Conservation (phyloP, 176 grass and related monocot species). For the Aegilops speltoides region DNA sequence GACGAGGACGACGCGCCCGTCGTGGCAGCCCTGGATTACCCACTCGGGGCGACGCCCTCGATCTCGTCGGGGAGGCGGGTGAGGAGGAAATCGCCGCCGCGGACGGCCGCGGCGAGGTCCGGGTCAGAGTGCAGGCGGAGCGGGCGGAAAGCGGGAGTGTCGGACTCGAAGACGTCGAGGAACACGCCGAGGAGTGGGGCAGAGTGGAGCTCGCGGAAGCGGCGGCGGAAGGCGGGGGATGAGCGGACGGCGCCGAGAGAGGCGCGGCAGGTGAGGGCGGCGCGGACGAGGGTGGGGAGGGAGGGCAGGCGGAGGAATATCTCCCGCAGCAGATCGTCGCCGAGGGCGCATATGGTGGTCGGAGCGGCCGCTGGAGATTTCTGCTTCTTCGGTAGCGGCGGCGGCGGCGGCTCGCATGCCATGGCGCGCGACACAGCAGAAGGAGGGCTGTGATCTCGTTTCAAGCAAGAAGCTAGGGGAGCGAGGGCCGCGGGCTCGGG, state of each 20-base stretch:
- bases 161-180: not conserved
- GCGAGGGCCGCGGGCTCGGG: not conserved
- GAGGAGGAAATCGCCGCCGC: not conserved
- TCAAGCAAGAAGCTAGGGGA: not conserved
- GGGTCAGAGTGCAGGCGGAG: not conserved
- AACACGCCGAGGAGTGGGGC: not conserved
- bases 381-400: not conserved
- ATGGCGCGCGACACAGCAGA: not conserved
- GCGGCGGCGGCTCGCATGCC: not conserved
- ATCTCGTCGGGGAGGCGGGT: not conserved
- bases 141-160: not conserved
- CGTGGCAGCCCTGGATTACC: not conserved
- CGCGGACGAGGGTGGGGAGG: not conserved
- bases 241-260: not conserved
- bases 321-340: not conserved
- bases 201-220: not conserved
- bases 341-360: not conserved
- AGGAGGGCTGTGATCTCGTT: not conserved
- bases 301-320: slow-evolving; percentile 2
- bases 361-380: not conserved
- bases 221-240: slow-evolving; percentile 9
- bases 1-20: not conserved
- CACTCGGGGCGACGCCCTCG: not conserved
- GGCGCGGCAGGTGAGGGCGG: not conserved
- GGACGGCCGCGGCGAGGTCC: not conserved